Evolutionary conservation across 2,329 filamentous ascomycete genomes (phyloP), one percentile per base, ranked within the genome.

Genomic region (Cryphonectria carpinicola): DNA sequence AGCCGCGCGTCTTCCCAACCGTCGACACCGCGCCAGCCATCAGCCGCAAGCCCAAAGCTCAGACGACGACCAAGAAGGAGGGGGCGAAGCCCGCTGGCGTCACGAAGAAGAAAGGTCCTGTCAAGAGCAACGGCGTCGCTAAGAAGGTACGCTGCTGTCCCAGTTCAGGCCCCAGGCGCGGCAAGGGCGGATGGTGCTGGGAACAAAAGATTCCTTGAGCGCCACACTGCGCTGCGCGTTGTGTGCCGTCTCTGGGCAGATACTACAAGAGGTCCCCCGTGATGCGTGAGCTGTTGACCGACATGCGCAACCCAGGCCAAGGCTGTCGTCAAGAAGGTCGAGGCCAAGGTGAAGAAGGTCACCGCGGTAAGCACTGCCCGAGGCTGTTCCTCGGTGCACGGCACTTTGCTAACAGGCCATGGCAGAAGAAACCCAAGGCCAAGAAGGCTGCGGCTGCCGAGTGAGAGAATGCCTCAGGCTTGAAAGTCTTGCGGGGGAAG

Each of bases 1-100:
- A 82, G 78, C 86, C 86, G 72, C 85, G 86, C 76, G 79, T 87
- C 77, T 83, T 87, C 77, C 78, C 81, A 71, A 79, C 82, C 61
- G 77, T 87, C 76, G 85, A 87, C 77, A 84, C 84, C 19, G 80
- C 79, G 60, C 84, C 84, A 35, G 79, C 80, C 72, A 82, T 84
- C 76, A 82, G 81, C 79, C 82, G 83, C 75, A 79, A 78, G 73
- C 71, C 77, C 66, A 77, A 77, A 74, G 28, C 75, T 67, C 77
- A 75, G 74, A 68, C 72, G n/a, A 62, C 69, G 54, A 70, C 74
- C 70, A 76, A 76, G 74, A 72, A 72, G 32, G 73, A 73, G 63
- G 75, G 74, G 41, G 74, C 77, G 28, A 81, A 79, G 73, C 77
- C 80, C 22, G 70, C 76, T 17, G 79, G 79, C 58, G 78, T 79